These are phyloP conservation scores for Trifolium repens DNA, from an alignment of 306 rosid species.

Conservation along the genomic window DNA sequence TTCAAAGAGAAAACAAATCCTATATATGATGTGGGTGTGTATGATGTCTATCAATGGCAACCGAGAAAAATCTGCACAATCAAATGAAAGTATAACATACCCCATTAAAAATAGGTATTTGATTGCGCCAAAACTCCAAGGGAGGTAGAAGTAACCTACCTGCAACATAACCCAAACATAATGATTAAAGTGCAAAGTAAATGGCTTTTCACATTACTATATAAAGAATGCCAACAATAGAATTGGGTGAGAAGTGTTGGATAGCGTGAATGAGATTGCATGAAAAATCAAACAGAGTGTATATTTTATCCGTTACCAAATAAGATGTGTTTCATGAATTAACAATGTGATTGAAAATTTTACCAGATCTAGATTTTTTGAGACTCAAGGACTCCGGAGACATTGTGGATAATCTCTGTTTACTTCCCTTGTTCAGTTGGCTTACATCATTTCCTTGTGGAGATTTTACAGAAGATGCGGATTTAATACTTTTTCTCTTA, in stretches of 20 bases:
- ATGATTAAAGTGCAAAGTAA: slow-evolving; percentile 1
- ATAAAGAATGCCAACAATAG: neutral
- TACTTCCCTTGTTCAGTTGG: neutral
- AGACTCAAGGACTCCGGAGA: slow-evolving; percentile 54
- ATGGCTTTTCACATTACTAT: slow-evolving; percentile 13
- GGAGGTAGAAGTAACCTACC: slow-evolving; percentile 74
- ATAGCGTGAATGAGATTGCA: slow-evolving; percentile 10
- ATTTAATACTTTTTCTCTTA: slow-evolving; percentile 17
- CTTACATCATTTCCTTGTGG: slow-evolving; percentile 23
- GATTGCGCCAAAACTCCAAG: slow-evolving; percentile 91
- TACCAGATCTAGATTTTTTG: slow-evolving; percentile 75
- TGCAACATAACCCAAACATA: slow-evolving; percentile 43
- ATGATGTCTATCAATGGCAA: slow-evolving; percentile 11
- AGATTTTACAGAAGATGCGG: slow-evolving; percentile 1
- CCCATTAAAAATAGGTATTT: slow-evolving; percentile 65
- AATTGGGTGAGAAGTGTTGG: slow-evolving; percentile 10
- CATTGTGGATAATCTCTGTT: slow-evolving; percentile 20
- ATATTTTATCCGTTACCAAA: slow-evolving; percentile 9
- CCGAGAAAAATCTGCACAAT: slow-evolving; percentile 5
- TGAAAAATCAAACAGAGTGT: neutral
- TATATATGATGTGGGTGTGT: neutral
- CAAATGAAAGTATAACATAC: slow-evolving; percentile 49
- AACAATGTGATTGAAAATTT: neutral
- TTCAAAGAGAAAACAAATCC: slow-evolving; percentile 10
- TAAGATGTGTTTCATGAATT: neutral